These are phyloP conservation scores for Daedaleopsis sinensis DNA, from an alignment of 768 basidiomycete genomes.

Conservation along the genomic window DNA sequence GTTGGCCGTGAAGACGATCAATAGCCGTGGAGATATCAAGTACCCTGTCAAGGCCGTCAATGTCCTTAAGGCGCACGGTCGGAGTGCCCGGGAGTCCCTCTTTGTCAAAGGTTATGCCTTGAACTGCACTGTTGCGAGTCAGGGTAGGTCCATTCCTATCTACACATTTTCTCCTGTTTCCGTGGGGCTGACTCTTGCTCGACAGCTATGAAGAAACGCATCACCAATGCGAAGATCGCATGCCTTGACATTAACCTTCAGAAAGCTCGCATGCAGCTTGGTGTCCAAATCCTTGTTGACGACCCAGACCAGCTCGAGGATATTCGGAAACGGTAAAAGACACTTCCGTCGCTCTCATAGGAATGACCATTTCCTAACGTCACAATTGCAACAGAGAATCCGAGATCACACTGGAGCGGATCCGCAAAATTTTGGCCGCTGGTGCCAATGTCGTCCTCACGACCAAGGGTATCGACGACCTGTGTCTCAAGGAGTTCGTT, in stretches of 20 bases:
- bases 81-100: constrained; percentile 91
- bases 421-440: constrained; percentile 92
- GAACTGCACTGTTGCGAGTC: constrained; percentile 98
- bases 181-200: not conserved
- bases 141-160: constrained; percentile 62
- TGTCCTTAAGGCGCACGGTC: constrained; percentile 95
- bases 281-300: constrained; percentile 95
- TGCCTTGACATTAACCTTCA: constrained; percentile 98
- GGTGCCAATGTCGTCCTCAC: constrained; percentile 98
- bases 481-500: constrained; percentile 97
- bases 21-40: constrained; percentile 92
- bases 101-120: constrained; percentile 96
- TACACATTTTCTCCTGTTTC: not conserved
- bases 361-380: not conserved
- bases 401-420: constrained; percentile 93
- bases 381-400: constrained; percentile 65
- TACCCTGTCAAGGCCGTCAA: constrained; percentile 99
- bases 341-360: not conserved
- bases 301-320: constrained; percentile 96
- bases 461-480: constrained; percentile 98
- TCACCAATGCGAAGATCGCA: constrained; percentile 93
- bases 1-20: constrained; percentile 94
- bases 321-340: constrained; percentile 83
- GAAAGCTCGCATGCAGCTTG: constrained; percentile 96
- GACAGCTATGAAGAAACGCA: constrained; percentile 95